Percentiles rank a stretch among this genome's conserved stretches.
These are phyloP conservation scores for Jamesozyma spencerorum DNA, from an alignment of 805 yeast species.

Conservation along the genomic window DNA sequence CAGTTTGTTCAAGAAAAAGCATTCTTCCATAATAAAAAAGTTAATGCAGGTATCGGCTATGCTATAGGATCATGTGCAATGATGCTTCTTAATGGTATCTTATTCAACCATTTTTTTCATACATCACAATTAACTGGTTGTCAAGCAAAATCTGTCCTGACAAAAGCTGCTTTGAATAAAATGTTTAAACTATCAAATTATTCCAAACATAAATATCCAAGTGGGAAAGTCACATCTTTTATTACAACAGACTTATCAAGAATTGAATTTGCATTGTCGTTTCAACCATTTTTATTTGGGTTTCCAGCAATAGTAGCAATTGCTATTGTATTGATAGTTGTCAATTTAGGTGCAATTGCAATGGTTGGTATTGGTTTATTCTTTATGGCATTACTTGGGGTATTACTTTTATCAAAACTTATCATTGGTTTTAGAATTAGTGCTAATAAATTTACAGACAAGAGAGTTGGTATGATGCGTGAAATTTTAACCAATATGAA, in stretches of 20 bases:
- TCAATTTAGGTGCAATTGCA: constrained; percentile 64
- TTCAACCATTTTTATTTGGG: constrained; percentile 53
- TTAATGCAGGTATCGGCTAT: constrained; percentile 63
- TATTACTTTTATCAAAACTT: constrained; percentile 40
- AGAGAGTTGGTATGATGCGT: constrained; percentile 63
- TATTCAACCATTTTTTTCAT: constrained; percentile 57
- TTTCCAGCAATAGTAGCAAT: constrained; percentile 59
- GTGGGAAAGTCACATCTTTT: constrained; percentile 64
- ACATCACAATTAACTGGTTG: constrained; percentile 57
- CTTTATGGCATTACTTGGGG: constrained; percentile 32
- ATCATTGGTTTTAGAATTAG: constrained; percentile 47
- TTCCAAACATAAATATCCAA: constrained; percentile 51
- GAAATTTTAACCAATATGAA: constrained; percentile 74
- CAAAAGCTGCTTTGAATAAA: constrained; percentile 61
- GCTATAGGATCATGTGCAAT: constrained; percentile 60
- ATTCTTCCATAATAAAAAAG: constrained; percentile 32
- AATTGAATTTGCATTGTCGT: constrained; percentile 66
- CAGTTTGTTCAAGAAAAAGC: constrained; percentile 49
- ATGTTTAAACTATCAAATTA: constrained; percentile 51
- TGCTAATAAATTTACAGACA: constrained; percentile 63
- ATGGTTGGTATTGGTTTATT: constrained; percentile 58
- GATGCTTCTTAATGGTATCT: constrained; percentile 40
- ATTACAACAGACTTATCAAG: constrained; percentile 77
- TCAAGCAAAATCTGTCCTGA: constrained; percentile 58
- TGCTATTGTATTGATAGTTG: constrained; percentile 52